phyloP scores from a whole-genome alignment of 1,139 yeast genomes.

The Scheffersomyces illinoinensis region DNA sequence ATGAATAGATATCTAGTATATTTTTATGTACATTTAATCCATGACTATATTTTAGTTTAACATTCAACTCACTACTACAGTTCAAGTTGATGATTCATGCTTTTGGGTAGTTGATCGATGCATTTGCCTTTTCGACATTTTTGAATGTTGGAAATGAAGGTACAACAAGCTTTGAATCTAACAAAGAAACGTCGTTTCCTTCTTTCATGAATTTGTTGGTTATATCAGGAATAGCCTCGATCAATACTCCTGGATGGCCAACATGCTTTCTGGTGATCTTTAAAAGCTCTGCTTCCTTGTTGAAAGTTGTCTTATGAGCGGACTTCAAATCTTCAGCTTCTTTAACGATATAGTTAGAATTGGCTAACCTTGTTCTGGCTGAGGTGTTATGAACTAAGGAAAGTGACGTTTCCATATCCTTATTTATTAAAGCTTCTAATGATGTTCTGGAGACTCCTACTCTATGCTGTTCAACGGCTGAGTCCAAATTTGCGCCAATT shows the following conservation, averaged over 20 bases:
- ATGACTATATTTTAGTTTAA: not conserved
- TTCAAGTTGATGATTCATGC: conserved; percentile 7
- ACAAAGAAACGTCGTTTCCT: conserved; percentile 24
- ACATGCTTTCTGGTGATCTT: conserved; percentile 43
- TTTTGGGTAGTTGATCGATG: conserved; percentile 33
- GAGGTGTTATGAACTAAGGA: conserved; percentile 27
- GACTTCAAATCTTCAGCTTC: conserved; percentile 11
- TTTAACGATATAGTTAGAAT: conserved; percentile 19
- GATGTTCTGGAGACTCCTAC: not conserved
- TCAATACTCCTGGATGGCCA: conserved; percentile 61
- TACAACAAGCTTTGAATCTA: conserved; percentile 19
- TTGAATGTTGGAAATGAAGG: conserved; percentile 57
- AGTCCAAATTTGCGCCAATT: conserved; percentile 25
- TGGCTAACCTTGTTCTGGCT: conserved; percentile 24
- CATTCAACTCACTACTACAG: not conserved
- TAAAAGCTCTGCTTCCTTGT: conserved; percentile 27
- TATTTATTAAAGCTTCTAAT: conserved; percentile 20
- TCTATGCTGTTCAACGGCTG: conserved; percentile 8
- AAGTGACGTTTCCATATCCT: conserved; percentile 27
- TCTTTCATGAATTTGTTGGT: conserved; percentile 45
- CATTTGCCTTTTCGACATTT: conserved; percentile 60
- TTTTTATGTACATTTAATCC: not conserved
- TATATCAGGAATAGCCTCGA: conserved; percentile 56
- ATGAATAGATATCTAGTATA: conserved; percentile 1
- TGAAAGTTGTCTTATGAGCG: conserved; percentile 6